Evolutionary conservation across 73 alveolate species (phyloP).

Genomic region (Stentor roeselii): DNA sequence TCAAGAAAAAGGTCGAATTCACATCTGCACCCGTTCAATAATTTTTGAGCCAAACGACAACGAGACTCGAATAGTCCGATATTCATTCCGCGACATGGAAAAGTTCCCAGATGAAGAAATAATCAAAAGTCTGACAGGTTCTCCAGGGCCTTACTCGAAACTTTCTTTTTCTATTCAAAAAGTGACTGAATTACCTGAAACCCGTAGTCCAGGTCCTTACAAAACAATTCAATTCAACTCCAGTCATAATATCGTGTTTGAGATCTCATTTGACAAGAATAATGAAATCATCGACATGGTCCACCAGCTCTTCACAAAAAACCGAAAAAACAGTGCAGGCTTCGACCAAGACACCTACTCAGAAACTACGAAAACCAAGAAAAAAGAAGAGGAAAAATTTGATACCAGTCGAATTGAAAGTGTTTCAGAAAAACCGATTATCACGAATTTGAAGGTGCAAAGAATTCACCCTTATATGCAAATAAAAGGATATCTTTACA

Average conservation of each 20-base stretch:
- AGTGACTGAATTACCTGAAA: neutral
- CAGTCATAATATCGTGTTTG: neutral
- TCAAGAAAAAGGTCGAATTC: conserved; percentile 53
- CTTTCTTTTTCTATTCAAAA: neutral
- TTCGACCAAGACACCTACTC: conserved; percentile 35
- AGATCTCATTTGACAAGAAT: conserved; percentile 10
- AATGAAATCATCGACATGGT: conserved; percentile 1
- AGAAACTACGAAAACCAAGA: conserved; percentile 31
- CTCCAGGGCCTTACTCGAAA: neutral
- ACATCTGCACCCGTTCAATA: conserved; percentile 51
- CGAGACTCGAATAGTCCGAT: conserved; percentile 41
- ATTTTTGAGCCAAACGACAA: conserved; percentile 52
- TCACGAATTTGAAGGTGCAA: conserved; percentile 70
- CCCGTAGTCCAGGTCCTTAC: conserved; percentile 13
- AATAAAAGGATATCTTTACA: conserved; percentile 81
- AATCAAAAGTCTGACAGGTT: neutral
- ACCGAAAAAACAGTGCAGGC: conserved; percentile 11
- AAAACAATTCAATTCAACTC: neutral
- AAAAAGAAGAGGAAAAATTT: conserved; percentile 49
- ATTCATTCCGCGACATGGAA: conserved; percentile 42
- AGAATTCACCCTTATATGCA: conserved; percentile 88
- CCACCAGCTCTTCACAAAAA: conserved; percentile 18
- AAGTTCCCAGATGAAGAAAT: conserved; percentile 25
- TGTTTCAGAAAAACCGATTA: conserved; percentile 85
- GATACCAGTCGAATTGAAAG: conserved; percentile 90